Base-by-base conservation (phyloP, 371 early-diverging fungal species). In the Saksenaea vasiformis region DNA sequence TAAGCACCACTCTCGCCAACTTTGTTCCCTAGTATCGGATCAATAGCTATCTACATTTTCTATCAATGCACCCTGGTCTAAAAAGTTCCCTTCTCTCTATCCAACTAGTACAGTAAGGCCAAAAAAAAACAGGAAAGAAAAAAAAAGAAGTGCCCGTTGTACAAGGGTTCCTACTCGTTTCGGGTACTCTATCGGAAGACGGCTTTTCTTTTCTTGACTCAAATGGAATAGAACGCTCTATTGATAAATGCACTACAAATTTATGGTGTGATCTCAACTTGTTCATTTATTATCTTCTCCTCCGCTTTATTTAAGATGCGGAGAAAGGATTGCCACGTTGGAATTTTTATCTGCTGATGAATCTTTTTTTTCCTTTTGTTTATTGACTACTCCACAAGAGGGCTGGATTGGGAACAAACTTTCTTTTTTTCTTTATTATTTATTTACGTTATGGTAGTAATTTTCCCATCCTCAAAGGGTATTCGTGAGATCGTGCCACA, bases 401-500 rank as follows among this genome's bases (percentile, higher is more conserved):
- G 31, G 31, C 31, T 31, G 7, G 31, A 19, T 15, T 19, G 47
- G n/a, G 22, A 47, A 19, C 47, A 4, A 22, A 3, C 22, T 22
- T n/a, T 47, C 2, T 47, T 47, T 9, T 47, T 47, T 47, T 43
- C 17, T 43, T n/a, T 43, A n/a, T 47, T 9, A 19, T 47, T 47
- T 31, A 31, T 31, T 31, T 31, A 31, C 7, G 31, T 31, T 31
- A 31, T 7, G 4, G 4, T 31, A 31, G 31, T 31, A 7, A 31
- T 47, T 47, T 47, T 47, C 47, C 47, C 47, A 47, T 22, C 47
- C 39, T 11, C n/a, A 47, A 47, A 47, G 22, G 10, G n/a, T 19
- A 47, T 47, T 22, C 31, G 47, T 47, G 47, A 47, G 47, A 47
- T 22, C n/a, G 47, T 47, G 10, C 47, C 47, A 47, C 47, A 47